Evolutionary conservation across 2,329 filamentous ascomycete genomes (phyloP).

Genomic region (Colletotrichum musae): DNA sequence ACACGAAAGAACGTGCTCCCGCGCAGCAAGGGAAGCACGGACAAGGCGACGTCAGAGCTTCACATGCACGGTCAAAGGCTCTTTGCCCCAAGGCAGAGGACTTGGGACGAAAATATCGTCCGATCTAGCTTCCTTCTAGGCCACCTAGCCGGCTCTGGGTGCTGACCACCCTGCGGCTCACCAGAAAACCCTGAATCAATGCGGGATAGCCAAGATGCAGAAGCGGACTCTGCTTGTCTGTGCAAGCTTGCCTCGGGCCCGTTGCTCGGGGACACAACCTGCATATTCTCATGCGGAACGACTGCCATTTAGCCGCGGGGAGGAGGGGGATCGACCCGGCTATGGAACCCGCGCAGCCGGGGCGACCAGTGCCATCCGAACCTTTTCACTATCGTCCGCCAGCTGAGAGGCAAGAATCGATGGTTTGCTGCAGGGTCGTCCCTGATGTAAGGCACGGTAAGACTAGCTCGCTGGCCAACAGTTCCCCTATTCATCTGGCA

Average conservation of each 20-base stretch:
- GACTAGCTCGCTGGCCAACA: constrained; percentile 2
- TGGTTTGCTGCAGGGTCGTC: constrained; percentile 20
- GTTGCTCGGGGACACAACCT: constrained; percentile 33
- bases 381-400: neutral
- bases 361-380: constrained; percentile 28
- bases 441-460: constrained; percentile 24
- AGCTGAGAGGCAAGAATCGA: constrained; percentile 13
- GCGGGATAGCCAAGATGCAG: neutral
- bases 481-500: neutral
- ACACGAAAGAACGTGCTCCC: constrained; percentile 28
- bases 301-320: constrained; percentile 20
- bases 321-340: constrained; percentile 31
- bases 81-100: neutral
- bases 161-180: constrained; percentile 25
- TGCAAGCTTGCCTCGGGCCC: constrained; percentile 16
- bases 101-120: constrained; percentile 38
- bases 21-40: constrained; percentile 12
- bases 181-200: constrained; percentile 30
- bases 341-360: constrained; percentile 26
- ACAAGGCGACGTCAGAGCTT: constrained; percentile 33
- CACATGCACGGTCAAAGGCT: constrained; percentile 17
- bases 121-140: constrained; percentile 12
- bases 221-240: constrained; percentile 4
- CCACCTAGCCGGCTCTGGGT: neutral
- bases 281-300: constrained; percentile 11